Conservation (phyloP, 2,329 filamentous ascomycete genomes). For the Aspergillus pseudoviridinutans region DNA sequence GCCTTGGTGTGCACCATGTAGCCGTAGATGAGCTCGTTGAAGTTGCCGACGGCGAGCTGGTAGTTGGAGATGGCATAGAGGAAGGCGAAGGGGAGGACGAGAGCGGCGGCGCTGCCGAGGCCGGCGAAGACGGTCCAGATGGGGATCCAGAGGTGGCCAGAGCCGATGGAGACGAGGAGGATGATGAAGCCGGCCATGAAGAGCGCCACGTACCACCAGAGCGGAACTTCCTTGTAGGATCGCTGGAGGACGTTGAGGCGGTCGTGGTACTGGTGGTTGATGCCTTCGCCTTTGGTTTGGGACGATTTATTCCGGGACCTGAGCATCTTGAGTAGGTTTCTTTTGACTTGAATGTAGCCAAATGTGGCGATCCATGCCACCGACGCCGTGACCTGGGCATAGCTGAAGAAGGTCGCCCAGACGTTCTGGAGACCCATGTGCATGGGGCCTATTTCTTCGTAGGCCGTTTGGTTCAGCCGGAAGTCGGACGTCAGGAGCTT, state of each 20-base stretch:
- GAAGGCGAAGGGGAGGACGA: slow-evolving; percentile 57
- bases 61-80: slow-evolving; percentile 59
- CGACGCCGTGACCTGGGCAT: slow-evolving; percentile 56
- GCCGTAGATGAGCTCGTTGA: slow-evolving; percentile 59
- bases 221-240: slow-evolving; percentile 55
- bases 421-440: slow-evolving; percentile 56
- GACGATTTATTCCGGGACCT: slow-evolving; percentile 31
- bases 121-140: slow-evolving; percentile 59
- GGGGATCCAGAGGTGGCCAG: slow-evolving; percentile 54
- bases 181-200: slow-evolving; percentile 49
- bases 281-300: slow-evolving; percentile 27
- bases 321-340: slow-evolving; percentile 44
- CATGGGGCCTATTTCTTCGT: slow-evolving; percentile 49
- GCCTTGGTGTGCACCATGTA: slow-evolving; percentile 52
- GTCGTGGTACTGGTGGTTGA: slow-evolving; percentile 56
- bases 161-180: slow-evolving; percentile 50
- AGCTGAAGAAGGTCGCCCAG: slow-evolving; percentile 60
- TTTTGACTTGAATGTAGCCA: slow-evolving; percentile 47
- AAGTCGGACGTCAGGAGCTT: slow-evolving; percentile 42
- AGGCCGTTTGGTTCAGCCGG: slow-evolving; percentile 48
- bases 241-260: slow-evolving; percentile 58
- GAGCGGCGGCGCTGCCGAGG: slow-evolving; percentile 51
- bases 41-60: slow-evolving; percentile 52
- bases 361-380: slow-evolving; percentile 58
- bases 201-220: slow-evolving; percentile 55